Evolutionary conservation across 176 grass and related monocot genomes (phyloP).

Genomic region (Carex kokanica): DNA sequence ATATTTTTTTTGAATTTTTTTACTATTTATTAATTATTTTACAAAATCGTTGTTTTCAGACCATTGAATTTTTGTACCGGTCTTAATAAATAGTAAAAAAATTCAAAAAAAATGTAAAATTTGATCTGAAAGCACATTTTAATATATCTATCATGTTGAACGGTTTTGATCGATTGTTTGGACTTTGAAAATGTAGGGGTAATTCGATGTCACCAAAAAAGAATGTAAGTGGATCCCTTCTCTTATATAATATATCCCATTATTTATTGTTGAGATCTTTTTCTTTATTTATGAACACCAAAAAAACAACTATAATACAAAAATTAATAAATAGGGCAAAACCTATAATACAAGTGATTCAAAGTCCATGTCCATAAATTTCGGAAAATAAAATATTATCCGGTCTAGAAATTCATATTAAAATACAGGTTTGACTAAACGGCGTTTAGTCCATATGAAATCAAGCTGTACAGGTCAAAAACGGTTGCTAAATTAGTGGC

Average conservation of each 20-base stretch:
- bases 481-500: conserved; percentile 4
- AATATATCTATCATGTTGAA: no score
- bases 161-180: no score
- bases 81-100: no score
- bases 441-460: not conserved
- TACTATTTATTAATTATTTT: no score
- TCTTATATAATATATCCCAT: not conserved
- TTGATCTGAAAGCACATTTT: no score
- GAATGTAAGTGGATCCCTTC: no score
- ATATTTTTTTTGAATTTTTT: no score
- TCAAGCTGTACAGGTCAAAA: conserved; percentile 2
- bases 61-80: no score
- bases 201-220: no score
- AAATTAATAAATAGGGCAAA: not conserved
- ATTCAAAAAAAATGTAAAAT: no score
- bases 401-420: not conserved
- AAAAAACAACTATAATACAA: not conserved
- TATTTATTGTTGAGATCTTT: not conserved
- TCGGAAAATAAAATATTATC: not conserved
- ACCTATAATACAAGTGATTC: not conserved
- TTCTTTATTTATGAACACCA: not conserved
- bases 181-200: no score
- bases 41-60: no score
- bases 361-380: not conserved
- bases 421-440: not conserved